Evolutionary conservation across 2,329 filamentous ascomycete genomes (phyloP).

Genomic region (Exophiala viscosa): DNA sequence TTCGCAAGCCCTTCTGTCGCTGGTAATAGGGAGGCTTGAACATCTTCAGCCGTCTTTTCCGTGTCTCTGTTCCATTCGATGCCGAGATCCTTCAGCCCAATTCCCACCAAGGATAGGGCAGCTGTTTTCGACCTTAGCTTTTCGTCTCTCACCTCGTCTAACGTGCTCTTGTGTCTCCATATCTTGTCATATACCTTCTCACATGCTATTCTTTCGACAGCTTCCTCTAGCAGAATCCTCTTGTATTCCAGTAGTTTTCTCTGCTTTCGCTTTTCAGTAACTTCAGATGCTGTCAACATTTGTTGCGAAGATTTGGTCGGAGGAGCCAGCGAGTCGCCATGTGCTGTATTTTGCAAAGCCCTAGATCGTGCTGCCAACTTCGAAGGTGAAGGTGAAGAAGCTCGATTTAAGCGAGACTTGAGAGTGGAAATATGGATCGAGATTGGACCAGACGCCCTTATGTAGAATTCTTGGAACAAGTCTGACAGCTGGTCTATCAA

Average conservation of each 20-base stretch:
- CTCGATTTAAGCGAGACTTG: constrained; percentile 68
- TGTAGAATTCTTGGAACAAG: constrained; percentile 95
- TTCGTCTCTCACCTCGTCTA: constrained; percentile 92
- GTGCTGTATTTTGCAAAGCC: constrained; percentile 14
- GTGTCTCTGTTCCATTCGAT: constrained; percentile 67
- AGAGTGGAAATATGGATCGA: constrained; percentile 80
- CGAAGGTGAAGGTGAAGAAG: constrained; percentile 52
- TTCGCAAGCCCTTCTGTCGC: constrained; percentile 68
- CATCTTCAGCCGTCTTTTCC: constrained; percentile 56
- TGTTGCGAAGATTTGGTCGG: constrained; percentile 56
- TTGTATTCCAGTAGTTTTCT: constrained; percentile 76
- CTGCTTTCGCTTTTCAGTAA: constrained; percentile 73
- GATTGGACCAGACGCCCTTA: constrained; percentile 73
- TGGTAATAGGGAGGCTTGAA: constrained; percentile 66
- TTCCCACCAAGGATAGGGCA: constrained; percentile 83
- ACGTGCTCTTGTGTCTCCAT: constrained; percentile 84
- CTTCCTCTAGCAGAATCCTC: constrained; percentile 74
- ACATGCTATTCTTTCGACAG: constrained; percentile 80
- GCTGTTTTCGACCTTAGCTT: constrained; percentile 93
- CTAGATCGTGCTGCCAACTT: constrained; percentile 20
- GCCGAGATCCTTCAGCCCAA: constrained; percentile 79
- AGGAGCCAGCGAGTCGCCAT: constrained; percentile 22
- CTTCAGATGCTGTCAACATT: constrained; percentile 86
- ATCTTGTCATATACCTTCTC: constrained; percentile 83
- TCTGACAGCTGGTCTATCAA: constrained; percentile 75